Evolutionary conservation across 257 asterid species (phyloP), one percentile per base, ranked within the genome.

Genomic region (Solanum appendiculatum): DNA sequence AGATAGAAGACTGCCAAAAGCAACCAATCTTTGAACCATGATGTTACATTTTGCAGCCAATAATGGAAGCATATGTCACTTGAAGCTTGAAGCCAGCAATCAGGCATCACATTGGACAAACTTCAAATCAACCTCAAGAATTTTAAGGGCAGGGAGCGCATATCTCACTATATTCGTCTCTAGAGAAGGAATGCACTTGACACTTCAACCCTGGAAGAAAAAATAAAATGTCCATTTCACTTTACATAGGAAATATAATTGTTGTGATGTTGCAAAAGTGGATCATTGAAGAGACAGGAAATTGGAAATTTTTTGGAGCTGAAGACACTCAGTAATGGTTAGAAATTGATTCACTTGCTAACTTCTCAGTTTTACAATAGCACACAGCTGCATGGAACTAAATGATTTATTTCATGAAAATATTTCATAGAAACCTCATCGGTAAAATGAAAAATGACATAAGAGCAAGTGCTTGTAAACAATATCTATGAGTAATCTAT

Each of bases 401-500:
- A 48, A 81, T 31, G 69, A 54, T 81, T 81, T 81, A 81, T 81
- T 81, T 81, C 85, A 81, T 81, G 85, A 81, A 81, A 81, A 46
- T 31, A 18, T 81, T 48, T 81, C 85, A 48, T 48, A 48, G 44
- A 46, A 31, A 48, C 85, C 20, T 51, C 39, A 81, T 31, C 85
- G 48, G 31, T 81, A 81, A 77, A 81, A 27, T 18, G 85, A 81
- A 81, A 81, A 48, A 81, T 81, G 69, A 81, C 68, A 46, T 4
- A 31, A 18, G 39, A 83, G 77, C 40, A 70, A 44, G 58, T 72
- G 83, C 80, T 86, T 86, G 86, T 90, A 88, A 90, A 82, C 87
- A 81, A 58, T 88, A 91, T 85, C 86, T 83, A 87, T 88, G 81
- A 69, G 64, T 66, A 29, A 87, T 86, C 56, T 64, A 86, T 90